Percentiles rank a stretch among this genome's conserved stretches.
Conservation (phyloP, 2,329 filamentous ascomycete species). For the Setomelanomma holmii region DNA sequence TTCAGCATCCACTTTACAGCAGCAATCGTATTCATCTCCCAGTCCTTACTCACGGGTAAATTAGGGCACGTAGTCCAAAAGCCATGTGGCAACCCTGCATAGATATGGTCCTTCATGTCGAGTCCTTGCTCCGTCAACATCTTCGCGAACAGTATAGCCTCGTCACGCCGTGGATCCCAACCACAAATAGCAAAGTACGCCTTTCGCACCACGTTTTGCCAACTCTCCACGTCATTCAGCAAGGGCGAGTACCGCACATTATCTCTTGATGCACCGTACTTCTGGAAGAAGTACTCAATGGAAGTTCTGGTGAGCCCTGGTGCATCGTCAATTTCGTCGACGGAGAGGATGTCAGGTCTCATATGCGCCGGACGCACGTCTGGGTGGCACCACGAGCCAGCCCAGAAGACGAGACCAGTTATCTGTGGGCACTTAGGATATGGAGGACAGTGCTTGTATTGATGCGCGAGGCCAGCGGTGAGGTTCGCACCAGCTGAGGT, state of each 20-base stretch:
- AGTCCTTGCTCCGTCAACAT: slow-evolving; percentile 5
- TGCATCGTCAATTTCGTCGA: slow-evolving; percentile 14
- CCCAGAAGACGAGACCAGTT: slow-evolving; percentile 12
- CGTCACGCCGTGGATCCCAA: slow-evolving; percentile 14
- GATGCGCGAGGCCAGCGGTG: slow-evolving; percentile 10
- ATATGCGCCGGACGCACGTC: slow-evolving; percentile 4
- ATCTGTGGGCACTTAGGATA: neutral
- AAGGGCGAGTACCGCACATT: slow-evolving; percentile 9
- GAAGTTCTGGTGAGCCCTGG: slow-evolving; percentile 10
- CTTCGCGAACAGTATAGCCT: slow-evolving; percentile 8
- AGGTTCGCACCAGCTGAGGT: slow-evolving; percentile 16
- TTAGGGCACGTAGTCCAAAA: slow-evolving; percentile 16
- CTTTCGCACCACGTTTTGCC: slow-evolving; percentile 3
- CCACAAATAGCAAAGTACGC: slow-evolving; percentile 13
- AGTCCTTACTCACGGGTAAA: slow-evolving; percentile 5
- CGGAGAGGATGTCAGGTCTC: slow-evolving; percentile 5
- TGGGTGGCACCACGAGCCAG: slow-evolving; percentile 6
- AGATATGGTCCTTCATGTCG: slow-evolving; percentile 5
- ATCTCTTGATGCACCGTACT: slow-evolving; percentile 11
- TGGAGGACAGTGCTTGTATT: neutral
- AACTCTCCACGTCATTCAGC: slow-evolving; percentile 1
- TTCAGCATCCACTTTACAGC: slow-evolving; percentile 9
- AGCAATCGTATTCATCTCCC: slow-evolving; percentile 1
- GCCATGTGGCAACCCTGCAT: slow-evolving; percentile 11
- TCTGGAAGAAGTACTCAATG: slow-evolving; percentile 13